Evolutionary conservation across 257 asterid genomes (phyloP).

Genomic region (Przewalskia tangutica): DNA sequence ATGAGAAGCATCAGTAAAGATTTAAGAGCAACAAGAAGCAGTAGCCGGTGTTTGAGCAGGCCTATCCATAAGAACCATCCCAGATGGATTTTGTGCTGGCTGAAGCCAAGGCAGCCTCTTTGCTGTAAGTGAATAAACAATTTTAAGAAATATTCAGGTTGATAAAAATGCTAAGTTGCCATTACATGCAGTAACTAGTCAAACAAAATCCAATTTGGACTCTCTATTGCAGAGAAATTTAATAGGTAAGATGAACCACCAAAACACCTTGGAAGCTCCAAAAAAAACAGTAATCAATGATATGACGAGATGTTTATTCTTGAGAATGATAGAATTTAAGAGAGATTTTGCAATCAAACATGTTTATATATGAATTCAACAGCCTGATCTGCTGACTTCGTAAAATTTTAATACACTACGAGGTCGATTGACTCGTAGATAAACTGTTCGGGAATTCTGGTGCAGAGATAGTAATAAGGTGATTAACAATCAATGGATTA

Average conservation of each 20-base stretch:
- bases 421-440: no score
- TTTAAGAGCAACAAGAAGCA: slow-evolving; percentile 57
- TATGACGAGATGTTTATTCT: not conserved
- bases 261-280: not conserved
- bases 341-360: not conserved
- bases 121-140: slow-evolving; percentile 33
- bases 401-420: no score
- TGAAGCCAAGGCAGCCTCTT: slow-evolving; percentile 76
- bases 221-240: not conserved
- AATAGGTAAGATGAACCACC: not conserved
- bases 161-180: not conserved
- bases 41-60: slow-evolving; percentile 33
- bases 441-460: no score
- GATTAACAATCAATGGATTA: no score
- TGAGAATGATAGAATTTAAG: not conserved
- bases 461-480: no score
- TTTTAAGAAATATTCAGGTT: not conserved
- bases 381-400: not conserved
- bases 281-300: not conserved
- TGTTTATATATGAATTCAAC: not conserved
- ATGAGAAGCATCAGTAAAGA: not conserved
- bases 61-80: slow-evolving; percentile 77
- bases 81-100: slow-evolving; percentile 65
- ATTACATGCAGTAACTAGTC: not conserved
- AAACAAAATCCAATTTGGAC: not conserved